Conservation (phyloP, 805 yeast genomes). For the Ogataea corticis region DNA sequence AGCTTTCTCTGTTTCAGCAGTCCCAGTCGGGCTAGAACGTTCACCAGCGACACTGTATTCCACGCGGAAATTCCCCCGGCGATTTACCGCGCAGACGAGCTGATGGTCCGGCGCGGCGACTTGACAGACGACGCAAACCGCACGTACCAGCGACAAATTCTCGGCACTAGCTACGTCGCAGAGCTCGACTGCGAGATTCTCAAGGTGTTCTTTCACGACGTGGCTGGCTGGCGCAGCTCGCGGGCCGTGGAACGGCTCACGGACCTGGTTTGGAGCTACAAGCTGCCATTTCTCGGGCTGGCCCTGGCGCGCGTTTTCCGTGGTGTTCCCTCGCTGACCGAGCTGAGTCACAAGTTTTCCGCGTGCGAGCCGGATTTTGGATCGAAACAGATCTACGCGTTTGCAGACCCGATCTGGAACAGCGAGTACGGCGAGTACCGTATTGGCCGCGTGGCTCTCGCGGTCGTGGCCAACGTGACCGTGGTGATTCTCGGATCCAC, state of each 20-base stretch:
- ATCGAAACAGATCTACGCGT: background rate
- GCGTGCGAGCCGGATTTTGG: background rate
- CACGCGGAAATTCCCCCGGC: slow-evolving; percentile 2
- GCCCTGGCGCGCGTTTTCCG: slow-evolving; percentile 1
- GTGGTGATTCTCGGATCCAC: slow-evolving; percentile 2
- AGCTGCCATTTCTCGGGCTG: slow-evolving; percentile 8
- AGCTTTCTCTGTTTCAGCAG: slow-evolving; percentile 1
- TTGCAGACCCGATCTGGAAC: background rate
- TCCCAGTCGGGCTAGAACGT: slow-evolving; percentile 1
- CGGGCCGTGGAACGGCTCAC: background rate
- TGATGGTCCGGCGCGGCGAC: slow-evolving; percentile 6
- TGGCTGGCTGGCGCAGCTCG: background rate
- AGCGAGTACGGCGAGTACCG: background rate
- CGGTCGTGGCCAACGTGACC: background rate
- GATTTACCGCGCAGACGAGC: background rate
- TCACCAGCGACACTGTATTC: background rate
- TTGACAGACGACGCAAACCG: background rate
- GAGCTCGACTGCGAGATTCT: slow-evolving; percentile 1
- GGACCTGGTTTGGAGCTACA: background rate
- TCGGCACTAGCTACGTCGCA: slow-evolving; percentile 8
- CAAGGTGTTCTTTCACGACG: background rate
- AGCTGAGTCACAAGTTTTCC: background rate
- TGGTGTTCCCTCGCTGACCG: background rate
- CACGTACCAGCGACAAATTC: slow-evolving; percentile 9
- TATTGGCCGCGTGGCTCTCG: background rate